These are phyloP conservation scores for Thermothelomyces thermophilus DNA, from an alignment of 2,329 filamentous ascomycete species.

Conservation along the genomic window DNA sequence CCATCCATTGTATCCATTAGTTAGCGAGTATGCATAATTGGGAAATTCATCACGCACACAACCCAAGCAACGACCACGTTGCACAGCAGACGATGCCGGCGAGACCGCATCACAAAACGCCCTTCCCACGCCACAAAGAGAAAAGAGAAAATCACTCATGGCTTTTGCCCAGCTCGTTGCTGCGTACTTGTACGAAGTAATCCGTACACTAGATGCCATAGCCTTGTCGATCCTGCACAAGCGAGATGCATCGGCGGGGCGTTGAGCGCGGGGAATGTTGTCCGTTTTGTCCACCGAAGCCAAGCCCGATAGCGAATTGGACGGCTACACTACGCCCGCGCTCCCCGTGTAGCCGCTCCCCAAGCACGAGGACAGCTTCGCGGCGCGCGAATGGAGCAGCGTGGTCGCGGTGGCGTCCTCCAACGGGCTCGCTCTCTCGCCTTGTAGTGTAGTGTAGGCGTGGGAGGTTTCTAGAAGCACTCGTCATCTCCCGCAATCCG, in stretches of 20 bases:
- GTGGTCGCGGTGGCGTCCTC: constrained; percentile 3
- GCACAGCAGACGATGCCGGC: background rate
- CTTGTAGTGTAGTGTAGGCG: too few relatives aligned
- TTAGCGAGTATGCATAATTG: too few relatives aligned
- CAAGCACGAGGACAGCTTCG: constrained; percentile 2
- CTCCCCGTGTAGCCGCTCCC: constrained; percentile 15
- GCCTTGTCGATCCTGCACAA: constrained; percentile 10
- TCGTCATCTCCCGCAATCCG: too few relatives aligned
- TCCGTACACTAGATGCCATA: too few relatives aligned
- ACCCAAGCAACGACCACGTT: background rate
- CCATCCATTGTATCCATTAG: too few relatives aligned
- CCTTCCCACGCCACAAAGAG: background rate
- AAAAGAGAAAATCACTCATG: constrained; percentile 17
- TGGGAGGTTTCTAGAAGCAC: constrained; percentile 4
- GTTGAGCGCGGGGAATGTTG: constrained; percentile 1
- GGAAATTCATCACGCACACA: constrained; percentile 14
- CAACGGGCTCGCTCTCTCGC: background rate
- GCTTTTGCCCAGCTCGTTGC: background rate
- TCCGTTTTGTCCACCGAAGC: constrained; percentile 12
- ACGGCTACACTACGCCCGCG: constrained; percentile 14
- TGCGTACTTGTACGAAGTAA: too few relatives aligned
- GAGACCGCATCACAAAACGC: background rate
- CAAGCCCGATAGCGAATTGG: constrained; percentile 18
- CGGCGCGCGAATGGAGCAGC: background rate
- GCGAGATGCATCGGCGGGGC: background rate